Base-by-base conservation (phyloP, 805 yeast species). In the Candida quercuum region DNA sequence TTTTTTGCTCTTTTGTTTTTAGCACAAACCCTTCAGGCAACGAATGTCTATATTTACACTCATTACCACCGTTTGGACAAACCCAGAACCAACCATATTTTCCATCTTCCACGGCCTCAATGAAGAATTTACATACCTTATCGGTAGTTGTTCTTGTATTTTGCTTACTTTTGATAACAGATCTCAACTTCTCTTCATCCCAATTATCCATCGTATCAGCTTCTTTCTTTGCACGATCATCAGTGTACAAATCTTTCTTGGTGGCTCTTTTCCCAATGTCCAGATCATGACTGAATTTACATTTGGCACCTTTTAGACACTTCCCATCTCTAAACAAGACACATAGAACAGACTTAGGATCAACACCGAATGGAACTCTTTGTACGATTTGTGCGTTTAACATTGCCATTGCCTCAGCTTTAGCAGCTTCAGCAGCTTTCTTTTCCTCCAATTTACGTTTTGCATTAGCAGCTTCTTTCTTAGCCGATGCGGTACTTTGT, bases 11-110 rank as follows among this genome's bases (percentile, higher is more conserved):
- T 64, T 89, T 91, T 26, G 99, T 94, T 72, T 93, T 93, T 66
- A 93, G 75, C 41, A 86, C 94, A 63, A 88, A 94, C 1, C 99
- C 99, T 33, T 94, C 89, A 28, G 99, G 99, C 56, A 93, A 71
- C 8, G 97, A 84, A 63, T 93, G 99, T 63, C 77, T 81, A 68
- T 93, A 93, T 69, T 82, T 91, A 76, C 99, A 93, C 43, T 77
- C 82, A 43, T 83, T 78, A 48, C 96, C 97, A 28, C 91, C 89
- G 51, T 86, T 86, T 20, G 99, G 99, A 69, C 99, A 93, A 16
- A 74, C 72, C 99, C 99, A 93, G 64, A 93, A 89, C 99, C 99
- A 93, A 56, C 99, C 99, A 59, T 93, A 93, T 59, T 91, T 91
- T 41, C 91, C 93, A 56, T 88, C 87, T 59, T 93, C 99, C 40